These are phyloP conservation scores for Aspergillus coremiiformis DNA, from an alignment of 495 filamentous ascomycete species.

Conservation along the genomic window DNA sequence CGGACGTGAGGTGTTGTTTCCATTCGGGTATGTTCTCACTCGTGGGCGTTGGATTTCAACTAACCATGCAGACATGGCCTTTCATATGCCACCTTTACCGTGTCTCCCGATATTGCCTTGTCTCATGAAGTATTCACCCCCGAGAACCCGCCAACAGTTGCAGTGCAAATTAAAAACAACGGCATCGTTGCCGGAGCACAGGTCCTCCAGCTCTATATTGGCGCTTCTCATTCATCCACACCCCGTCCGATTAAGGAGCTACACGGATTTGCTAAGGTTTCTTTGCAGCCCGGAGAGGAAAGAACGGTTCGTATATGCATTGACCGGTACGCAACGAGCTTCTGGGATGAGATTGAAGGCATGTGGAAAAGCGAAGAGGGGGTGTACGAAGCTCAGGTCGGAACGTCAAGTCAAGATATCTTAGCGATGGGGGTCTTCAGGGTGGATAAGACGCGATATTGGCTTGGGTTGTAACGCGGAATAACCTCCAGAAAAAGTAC, in stretches of 20 bases:
- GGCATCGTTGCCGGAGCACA: slow-evolving; percentile 53
- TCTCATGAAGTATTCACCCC: slow-evolving; percentile 45
- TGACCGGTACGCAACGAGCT: slow-evolving; percentile 61
- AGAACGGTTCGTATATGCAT: slow-evolving; percentile 51
- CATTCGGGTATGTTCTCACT: slow-evolving; percentile 12
- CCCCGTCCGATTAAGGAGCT: slow-evolving; percentile 34
- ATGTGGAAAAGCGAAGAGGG: slow-evolving; percentile 69
- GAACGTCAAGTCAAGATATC: slow-evolving; percentile 36
- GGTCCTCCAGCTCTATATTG: slow-evolving; percentile 66
- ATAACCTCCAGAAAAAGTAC: not conserved
- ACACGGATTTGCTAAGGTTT: slow-evolving; percentile 57
- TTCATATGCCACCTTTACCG: slow-evolving; percentile 61
- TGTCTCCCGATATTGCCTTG: slow-evolving; percentile 30
- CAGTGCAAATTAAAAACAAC: slow-evolving; percentile 43
- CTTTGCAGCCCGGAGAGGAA: slow-evolving; percentile 58
- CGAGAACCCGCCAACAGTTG: slow-evolving; percentile 46
- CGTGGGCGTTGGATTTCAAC: not conserved
- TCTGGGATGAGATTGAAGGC: slow-evolving; percentile 58
- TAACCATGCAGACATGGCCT: slow-evolving; percentile 38
- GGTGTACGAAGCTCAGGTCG: slow-evolving; percentile 55
- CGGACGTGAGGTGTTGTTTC: slow-evolving; percentile 24
- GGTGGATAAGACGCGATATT: slow-evolving; percentile 31
- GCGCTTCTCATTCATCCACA: slow-evolving; percentile 37
- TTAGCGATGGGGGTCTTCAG: slow-evolving; percentile 33
- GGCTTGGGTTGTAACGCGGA: slow-evolving; percentile 20